Base-by-base conservation (phyloP, 2,329 filamentous ascomycete genomes). In the Colletotrichum ledebouriae region DNA sequence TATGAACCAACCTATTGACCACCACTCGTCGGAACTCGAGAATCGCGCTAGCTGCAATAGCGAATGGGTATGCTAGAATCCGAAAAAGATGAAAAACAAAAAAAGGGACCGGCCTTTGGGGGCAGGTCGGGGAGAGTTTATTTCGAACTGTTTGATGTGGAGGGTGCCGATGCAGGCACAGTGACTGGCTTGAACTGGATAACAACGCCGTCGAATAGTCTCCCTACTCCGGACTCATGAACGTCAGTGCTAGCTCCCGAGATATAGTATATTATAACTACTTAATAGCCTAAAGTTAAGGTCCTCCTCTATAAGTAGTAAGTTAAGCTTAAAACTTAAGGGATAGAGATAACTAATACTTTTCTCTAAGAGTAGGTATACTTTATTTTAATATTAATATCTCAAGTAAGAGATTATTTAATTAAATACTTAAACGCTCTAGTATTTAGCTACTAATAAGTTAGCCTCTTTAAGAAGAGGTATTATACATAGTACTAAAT, bases 1-100 rank as follows among this genome's bases (percentile, higher is more conserved):
- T 65, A 64, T 50, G 65, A 65, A 55, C 42, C 6, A 61, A 58
- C 55, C 41, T 47, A 34, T 15, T 49, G 41, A 50, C 55, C 41
- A 46, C 53, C 47, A 39, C 34, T 65, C 34, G 25, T 68, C 55
- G 65, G 65, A 68, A 65, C 65, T 44, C 50, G 22, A 50, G 49
- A n/a, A 22, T n/a, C 41, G 13, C 53, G 55, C 55, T 39, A 56
- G 25, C 3, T 34, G 5, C 13, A 25, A 64, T 49, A 22, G 33
- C 55, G 22, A 50, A 59, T 59, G 13, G 25, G 47, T 6, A 65
- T 13, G 11, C 33, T 41, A 29, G 47, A 20, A 12, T 44, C 17
- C 25, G 22, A 20, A 22, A 22, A 22, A 22, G 22, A 22, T 22
- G 15, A 22, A 44, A 34, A 17, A 17, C 1, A 17, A 17, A 17